Evolutionary conservation across 1,139 yeast genomes (phyloP), one percentile per base, ranked within the genome.

Genomic region (Yamadazyma oceani): DNA sequence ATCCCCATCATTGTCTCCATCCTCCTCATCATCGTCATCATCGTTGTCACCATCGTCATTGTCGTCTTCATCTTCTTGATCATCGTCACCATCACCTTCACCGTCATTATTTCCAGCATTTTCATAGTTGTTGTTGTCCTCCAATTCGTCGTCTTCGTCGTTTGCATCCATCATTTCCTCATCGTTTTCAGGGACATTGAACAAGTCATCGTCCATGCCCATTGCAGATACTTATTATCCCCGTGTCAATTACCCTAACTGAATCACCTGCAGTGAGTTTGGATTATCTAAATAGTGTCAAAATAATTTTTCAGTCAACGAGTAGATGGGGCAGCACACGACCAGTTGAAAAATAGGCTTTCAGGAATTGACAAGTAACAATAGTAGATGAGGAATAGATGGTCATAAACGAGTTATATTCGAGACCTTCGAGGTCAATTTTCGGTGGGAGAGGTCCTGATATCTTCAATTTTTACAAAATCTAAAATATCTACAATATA

Each of bases 111-210:
- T 7, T 49, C 50, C 54, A n/a, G 35, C 35, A 9, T 43, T 44
- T 15, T 40, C 46, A 48, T 51, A 53, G 6, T 37, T 35, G 10
- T 41, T 43, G 16, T 42, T 45, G 17, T 34, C 36, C 16, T 45
- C 45, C 38, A 44, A 21, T n/a, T 58, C 64, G 34, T 57, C 64
- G 5, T 57, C 46, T 10, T 42, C 43, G 11, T 42, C 43, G 27
- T 39, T 37, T 28, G 34, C 57, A 19, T 55, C 63, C 10, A 19
- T 29, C 24, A 17, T 19, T n/a, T 58, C 64, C 9, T 58, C 64
- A 10, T 61, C 64, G 23, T 54, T 55, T 16, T 56, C 63, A 42
- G 45, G 51, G 12, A 48, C 49, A 23, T 49, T 46, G 40, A 49
- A 49, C 34, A 48, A 40, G 29, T 60, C 61, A 12, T 48, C 57